Evolutionary conservation across 306 rosid species (phyloP), one percentile per base, ranked within the genome.

Genomic region (Canavalia gladiata): DNA sequence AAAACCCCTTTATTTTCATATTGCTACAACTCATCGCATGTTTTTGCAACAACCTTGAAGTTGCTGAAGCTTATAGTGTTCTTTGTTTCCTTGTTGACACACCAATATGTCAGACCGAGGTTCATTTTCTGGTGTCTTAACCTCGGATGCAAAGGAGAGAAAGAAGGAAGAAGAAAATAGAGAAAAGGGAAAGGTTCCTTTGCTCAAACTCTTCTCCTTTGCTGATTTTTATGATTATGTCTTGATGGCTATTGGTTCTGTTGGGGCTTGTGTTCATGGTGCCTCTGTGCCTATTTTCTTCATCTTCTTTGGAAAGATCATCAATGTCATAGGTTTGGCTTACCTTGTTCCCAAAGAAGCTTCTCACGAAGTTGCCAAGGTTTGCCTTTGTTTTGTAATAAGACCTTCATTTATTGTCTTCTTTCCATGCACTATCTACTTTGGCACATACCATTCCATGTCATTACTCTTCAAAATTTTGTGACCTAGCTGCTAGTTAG

Each of bases 271-370:
- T 42, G 59, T 92, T 77, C 98, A 94, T 77, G 98, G 98, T 1
- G 97, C 94, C 69, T 90, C 98, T 9, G 98, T 94, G 2, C 98
- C 98, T 35, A 79, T 94, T 56, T 94, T 94, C 93, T 92, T 94
- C 62, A 83, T 94, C 72, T 94, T 84, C 93, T 94, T 94, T 50
- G 98, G 98, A 5, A 88, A 92, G 69, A 58, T 94, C 51, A 94
- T 94, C 47, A 92, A 94, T 68, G 65, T 92, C 69, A 90, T 91
- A 42, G 98, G 96, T 12, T 64, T 94, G 81, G 97, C 96, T 81
- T 91, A 91, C 76, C 96, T 94, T 72, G 90, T 78, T 54, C 98
- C 98, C 65, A 87, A 88, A 78, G 89, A 90, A 81, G 96, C 97
- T 88, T 89, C 98, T 50, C 97, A 91, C 56, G 83, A 84, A 89